A percentile compares a stretch with the other conserved stretches of the same genome.
phyloP scores from a whole-genome alignment of 441 rosid genomes.

The Gossypium davidsonii region DNA sequence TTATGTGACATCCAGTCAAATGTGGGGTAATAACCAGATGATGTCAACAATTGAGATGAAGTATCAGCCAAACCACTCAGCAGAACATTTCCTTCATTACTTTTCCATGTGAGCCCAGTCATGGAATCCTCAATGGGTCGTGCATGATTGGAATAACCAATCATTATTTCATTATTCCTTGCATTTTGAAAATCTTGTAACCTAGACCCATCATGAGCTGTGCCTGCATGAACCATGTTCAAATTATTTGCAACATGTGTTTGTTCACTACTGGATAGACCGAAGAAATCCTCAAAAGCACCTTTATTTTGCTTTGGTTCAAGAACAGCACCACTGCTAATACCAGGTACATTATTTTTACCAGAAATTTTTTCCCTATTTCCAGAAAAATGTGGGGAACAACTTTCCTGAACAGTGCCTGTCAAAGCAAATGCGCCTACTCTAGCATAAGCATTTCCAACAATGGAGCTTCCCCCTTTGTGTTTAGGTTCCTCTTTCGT shows the following conservation, averaged over 20 bases:
- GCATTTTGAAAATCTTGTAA: slow-evolving; percentile 21
- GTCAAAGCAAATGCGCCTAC: slow-evolving; percentile 18
- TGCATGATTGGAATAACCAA: slow-evolving; percentile 24
- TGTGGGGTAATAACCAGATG: slow-evolving; percentile 33
- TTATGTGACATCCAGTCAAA: slow-evolving; percentile 31
- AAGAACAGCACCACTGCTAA: slow-evolving; percentile 16
- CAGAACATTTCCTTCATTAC: slow-evolving; percentile 29
- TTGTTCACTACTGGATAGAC: slow-evolving; percentile 16
- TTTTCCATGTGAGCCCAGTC: slow-evolving; percentile 36
- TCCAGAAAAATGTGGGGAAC: slow-evolving; percentile 15
- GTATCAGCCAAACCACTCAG: slow-evolving; percentile 28
- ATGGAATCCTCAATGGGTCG: slow-evolving; percentile 25
- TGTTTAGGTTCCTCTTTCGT: slow-evolving; percentile 10
- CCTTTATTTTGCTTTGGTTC: slow-evolving; percentile 28
- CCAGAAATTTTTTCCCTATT: slow-evolving; percentile 12
- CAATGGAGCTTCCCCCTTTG: slow-evolving; percentile 13
- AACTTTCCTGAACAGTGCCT: slow-evolving; percentile 21
- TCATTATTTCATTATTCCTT: slow-evolving; percentile 21
- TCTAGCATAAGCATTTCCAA: slow-evolving; percentile 17
- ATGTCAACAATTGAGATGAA: slow-evolving; percentile 29
- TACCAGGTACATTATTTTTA: slow-evolving; percentile 14
- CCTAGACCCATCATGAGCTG: slow-evolving; percentile 17
- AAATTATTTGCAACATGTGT: slow-evolving; percentile 20
- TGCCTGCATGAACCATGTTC: slow-evolving; percentile 18
- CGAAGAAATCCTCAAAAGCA: slow-evolving; percentile 21